phyloP scores from a whole-genome alignment of 257 asterid genomes.

The Verbena officinalis region DNA sequence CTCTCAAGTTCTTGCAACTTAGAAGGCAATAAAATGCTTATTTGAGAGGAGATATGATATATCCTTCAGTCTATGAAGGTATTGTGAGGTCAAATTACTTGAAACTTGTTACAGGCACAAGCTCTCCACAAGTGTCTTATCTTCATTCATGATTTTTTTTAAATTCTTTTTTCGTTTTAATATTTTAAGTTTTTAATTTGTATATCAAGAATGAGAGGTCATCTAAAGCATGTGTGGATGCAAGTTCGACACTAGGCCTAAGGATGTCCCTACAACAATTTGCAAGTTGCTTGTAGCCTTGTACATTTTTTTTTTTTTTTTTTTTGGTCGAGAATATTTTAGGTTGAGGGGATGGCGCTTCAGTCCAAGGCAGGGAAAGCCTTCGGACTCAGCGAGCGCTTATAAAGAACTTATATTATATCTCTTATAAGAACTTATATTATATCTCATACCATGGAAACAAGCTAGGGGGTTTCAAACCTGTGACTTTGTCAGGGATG shows the following conservation, averaged over 20 bases:
- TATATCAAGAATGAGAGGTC: constrained; percentile 16
- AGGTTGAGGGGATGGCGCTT: too few relatives aligned
- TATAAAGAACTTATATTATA: too few relatives aligned
- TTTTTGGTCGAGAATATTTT: too few relatives aligned
- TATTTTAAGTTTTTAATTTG: background rate
- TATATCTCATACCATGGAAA: too few relatives aligned
- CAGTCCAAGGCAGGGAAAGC: too few relatives aligned
- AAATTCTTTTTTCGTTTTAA: background rate
- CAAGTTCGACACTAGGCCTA: constrained; percentile 23
- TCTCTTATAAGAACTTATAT: too few relatives aligned
- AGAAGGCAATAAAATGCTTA: constrained; percentile 14
- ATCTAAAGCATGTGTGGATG: constrained; percentile 43
- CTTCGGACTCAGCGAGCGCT: too few relatives aligned
- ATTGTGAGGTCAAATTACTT: constrained; percentile 41
- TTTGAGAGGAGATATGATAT: background rate
- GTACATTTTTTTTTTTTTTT: too few relatives aligned
- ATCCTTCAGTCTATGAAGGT: background rate
- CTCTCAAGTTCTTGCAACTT: background rate
- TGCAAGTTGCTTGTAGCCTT: too few relatives aligned
- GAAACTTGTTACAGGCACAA: constrained; percentile 57
- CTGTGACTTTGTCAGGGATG: too few relatives aligned
- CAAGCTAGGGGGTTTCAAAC: too few relatives aligned
- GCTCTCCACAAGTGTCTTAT: constrained; percentile 84
- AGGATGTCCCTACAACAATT: background rate
- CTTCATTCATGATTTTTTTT: constrained; percentile 37